A percentile compares a stretch with the other conserved stretches of the same genome.
Evolutionary conservation across 2,329 filamentous ascomycete genomes (phyloP).

Genomic region (Colletotrichum costaricense): DNA sequence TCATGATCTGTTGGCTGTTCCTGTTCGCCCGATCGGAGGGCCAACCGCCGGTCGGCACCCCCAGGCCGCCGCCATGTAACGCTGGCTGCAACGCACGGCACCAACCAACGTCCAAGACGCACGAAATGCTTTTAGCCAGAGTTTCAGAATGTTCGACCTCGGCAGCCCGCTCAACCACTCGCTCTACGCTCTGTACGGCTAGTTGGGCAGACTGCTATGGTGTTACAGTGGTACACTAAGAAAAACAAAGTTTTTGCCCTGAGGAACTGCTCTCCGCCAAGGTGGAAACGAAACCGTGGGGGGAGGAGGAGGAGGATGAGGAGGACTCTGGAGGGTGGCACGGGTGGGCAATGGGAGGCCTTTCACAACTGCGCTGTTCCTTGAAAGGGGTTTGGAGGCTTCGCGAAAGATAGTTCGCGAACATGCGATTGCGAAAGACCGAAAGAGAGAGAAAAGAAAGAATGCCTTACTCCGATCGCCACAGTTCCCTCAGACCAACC

Average conservation of each 20-base stretch:
- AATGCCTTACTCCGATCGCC: not conserved
- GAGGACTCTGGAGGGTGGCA: too few relatives aligned
- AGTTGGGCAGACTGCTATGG: not conserved
- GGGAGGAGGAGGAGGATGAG: not conserved
- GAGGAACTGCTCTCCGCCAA: not conserved
- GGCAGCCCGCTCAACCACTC: not conserved
- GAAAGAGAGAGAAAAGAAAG: not conserved
- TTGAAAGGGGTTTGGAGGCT: not conserved
- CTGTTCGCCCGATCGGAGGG: not conserved
- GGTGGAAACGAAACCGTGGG: not conserved
- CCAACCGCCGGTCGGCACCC: not conserved
- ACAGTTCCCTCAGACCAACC: not conserved
- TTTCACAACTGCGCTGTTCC: not conserved
- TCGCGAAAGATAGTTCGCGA: not conserved
- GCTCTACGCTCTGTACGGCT: not conserved
- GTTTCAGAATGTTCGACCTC: not conserved
- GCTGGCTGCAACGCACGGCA: not conserved
- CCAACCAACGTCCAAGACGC: not conserved
- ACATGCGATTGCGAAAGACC: not conserved
- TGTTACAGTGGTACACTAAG: not conserved
- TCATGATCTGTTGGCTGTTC: not conserved
- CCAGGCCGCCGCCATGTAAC: not conserved
- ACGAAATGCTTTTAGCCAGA: not conserved
- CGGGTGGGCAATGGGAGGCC: not conserved
- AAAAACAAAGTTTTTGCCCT: not conserved